Conservation (phyloP, 1,284 basidiomycete genomes). For the Cryptococcus sp. region DNA sequence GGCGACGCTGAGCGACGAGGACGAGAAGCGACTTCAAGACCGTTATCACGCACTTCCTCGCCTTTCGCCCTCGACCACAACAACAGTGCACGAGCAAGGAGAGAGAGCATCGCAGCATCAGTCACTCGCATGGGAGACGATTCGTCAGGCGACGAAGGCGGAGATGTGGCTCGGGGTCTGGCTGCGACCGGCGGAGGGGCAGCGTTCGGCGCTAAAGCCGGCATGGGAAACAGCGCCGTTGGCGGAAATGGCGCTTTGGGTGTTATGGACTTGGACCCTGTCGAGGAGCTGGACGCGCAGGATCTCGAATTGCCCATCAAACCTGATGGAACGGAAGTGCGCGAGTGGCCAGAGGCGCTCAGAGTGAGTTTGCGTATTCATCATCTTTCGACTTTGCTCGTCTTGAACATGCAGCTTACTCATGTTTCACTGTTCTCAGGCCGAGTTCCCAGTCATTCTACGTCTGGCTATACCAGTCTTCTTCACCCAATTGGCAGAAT, state of each 20-base stretch:
- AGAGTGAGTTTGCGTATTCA: constrained; percentile 28
- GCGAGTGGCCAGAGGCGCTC: constrained; percentile 38
- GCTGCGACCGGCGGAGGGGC: constrained; percentile 28
- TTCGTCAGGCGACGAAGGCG: constrained; percentile 39
- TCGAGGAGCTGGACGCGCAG: constrained; percentile 47
- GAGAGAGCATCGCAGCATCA: constrained; percentile 13
- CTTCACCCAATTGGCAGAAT: constrained; percentile 53
- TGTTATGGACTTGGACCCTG: constrained; percentile 48
- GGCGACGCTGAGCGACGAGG: constrained; percentile 10
- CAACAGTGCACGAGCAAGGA: not conserved
- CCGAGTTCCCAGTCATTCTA: constrained; percentile 46
- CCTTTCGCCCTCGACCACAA: constrained; percentile 7
- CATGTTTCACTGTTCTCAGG: constrained; percentile 8
- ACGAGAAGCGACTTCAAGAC: constrained; percentile 13
- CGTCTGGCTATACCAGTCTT: constrained; percentile 47
- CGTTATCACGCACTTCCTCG: constrained; percentile 14
- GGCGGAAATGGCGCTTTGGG: constrained; percentile 9
- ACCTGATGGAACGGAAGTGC: constrained; percentile 35
- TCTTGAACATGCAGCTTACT: not conserved
- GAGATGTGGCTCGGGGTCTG: constrained; percentile 34
- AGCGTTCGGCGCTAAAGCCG: constrained; percentile 29
- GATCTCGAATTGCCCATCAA: constrained; percentile 49
- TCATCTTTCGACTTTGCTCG: not conserved
- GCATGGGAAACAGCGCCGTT: constrained; percentile 22
- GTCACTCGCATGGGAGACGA: constrained; percentile 26